A percentile compares a stretch with the other conserved stretches of the same genome.
These are phyloP conservation scores for Macrophomina pseudophaseolina DNA, from an alignment of 2,329 filamentous ascomycete genomes.

Conservation along the genomic window DNA sequence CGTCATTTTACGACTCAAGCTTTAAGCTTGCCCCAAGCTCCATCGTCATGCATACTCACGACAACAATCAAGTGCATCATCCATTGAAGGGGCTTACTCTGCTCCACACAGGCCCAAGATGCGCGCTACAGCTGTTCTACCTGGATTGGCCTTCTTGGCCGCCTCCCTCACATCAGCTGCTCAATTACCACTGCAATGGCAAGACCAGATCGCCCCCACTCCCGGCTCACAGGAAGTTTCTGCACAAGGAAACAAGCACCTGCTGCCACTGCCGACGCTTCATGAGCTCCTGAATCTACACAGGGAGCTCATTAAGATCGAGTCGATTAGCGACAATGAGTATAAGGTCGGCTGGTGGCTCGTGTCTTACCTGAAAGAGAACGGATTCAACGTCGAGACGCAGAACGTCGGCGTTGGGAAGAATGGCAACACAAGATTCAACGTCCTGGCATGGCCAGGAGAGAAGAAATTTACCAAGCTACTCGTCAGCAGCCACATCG, in stretches of 20 bases:
- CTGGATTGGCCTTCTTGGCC: not conserved
- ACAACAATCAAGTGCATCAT: not conserved
- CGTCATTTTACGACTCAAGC: slow-evolving; percentile 19
- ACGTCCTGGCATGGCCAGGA: slow-evolving; percentile 72
- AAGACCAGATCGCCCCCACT: slow-evolving; percentile 11
- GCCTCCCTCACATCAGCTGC: slow-evolving; percentile 4
- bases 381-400: slow-evolving; percentile 67
- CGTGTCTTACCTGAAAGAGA: slow-evolving; percentile 65
- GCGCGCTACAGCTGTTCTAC: not conserved
- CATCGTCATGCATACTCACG: not conserved
- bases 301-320: slow-evolving; percentile 72
- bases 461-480: slow-evolving; percentile 60
- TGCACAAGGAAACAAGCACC: not conserved
- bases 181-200: not conserved
- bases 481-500: slow-evolving; percentile 81
- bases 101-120: slow-evolving; percentile 5
- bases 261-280: slow-evolving; percentile 20
- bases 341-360: slow-evolving; percentile 71
- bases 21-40: not conserved
- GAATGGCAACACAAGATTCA: slow-evolving; percentile 61
- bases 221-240: not conserved
- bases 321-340: slow-evolving; percentile 75
- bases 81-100: not conserved
- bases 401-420: slow-evolving; percentile 50
- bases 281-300: slow-evolving; percentile 72